Evolutionary conservation across 2,329 filamentous ascomycete species (phyloP), one percentile per base, ranked within the genome.

Genomic region (Alternaria burnsii): DNA sequence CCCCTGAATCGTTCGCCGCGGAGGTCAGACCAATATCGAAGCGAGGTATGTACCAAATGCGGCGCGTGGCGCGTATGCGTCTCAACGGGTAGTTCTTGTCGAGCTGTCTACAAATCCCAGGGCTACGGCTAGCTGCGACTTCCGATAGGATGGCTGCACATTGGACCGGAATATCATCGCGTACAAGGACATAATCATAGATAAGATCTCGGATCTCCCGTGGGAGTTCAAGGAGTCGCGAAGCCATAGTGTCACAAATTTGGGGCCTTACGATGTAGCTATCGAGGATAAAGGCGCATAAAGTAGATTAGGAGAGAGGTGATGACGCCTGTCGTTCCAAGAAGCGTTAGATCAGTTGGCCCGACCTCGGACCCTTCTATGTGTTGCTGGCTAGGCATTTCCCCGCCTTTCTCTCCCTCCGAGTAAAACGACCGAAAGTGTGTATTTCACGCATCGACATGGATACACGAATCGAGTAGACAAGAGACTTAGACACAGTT

Each of bases 171-270:
- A 71, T 67, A 1, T 61, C 52, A 24, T 62, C 61, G 48, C 60
- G 62, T 22, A 68, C 57, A 11, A 73, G 47, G 2, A 66, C 61
- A 46, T 66, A 43, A 38, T 68, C 60, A 43, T 66, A 69, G 26
- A 71, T 71, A 5, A 68, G 54, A 30, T 71, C 66, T 24, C 69
- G 66, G 6, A 71, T 43, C 51, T 71, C 69, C 32, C 65, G 68
- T 14, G 69, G 68, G 24, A 71, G 58, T 42, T 61, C 30, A 22
- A 68, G 56, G 6, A 68, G 43, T 12, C 42, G 58, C 12, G 61
- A 64, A 57, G 38, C 32, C 57, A 59, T 59, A n/a, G n/a, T 51
- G 30, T 50, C 26, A 50, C 40, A 24, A 28, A 26, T 44, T 22
- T 32, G 14, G 28, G 11, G 8, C 20, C 38, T 53, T 22, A 34